A percentile compares a stretch with the other conserved stretches of the same genome.
Conservation (phyloP, 768 basidiomycete species). For the Russula brevipes region DNA sequence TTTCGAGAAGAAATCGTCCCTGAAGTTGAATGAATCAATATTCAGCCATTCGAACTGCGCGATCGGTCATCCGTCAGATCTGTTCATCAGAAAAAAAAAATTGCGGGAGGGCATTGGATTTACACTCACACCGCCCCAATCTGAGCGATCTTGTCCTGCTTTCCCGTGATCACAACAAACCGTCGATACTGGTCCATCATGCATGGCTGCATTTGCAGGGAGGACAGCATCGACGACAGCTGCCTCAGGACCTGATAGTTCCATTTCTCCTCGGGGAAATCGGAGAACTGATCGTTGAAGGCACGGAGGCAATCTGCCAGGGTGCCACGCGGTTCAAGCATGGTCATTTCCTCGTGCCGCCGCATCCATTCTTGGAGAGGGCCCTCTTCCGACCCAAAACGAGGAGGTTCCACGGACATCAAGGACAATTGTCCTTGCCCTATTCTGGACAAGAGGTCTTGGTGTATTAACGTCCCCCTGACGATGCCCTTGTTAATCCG, state of each 20-base stretch:
- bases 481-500: constrained; percentile 13
- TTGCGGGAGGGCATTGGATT: not conserved
- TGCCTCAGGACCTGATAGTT: constrained; percentile 39
- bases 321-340: constrained; percentile 36
- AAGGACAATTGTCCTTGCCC: constrained; percentile 50
- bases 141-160: constrained; percentile 31
- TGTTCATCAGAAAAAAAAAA: constrained; percentile 8
- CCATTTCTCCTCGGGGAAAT: constrained; percentile 35
- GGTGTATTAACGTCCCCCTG: constrained; percentile 23
- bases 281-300: constrained; percentile 38
- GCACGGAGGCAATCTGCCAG: constrained; percentile 41
- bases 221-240: constrained; percentile 31
- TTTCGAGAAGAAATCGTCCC: constrained; percentile 47
- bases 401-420: constrained; percentile 46
- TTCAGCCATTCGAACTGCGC: constrained; percentile 52
- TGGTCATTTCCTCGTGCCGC: constrained; percentile 6
- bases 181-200: constrained; percentile 60
- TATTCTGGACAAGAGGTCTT: constrained; percentile 43
- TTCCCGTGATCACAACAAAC: constrained; percentile 52
- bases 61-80: constrained; percentile 6
- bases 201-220: constrained; percentile 57
- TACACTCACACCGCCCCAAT: constrained; percentile 46
- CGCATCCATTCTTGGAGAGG: constrained; percentile 13
- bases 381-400: constrained; percentile 26
- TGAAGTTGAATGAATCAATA: constrained; percentile 47